Percentiles rank a stretch among this genome's conserved stretches.
These are phyloP conservation scores for Coccinonectria pachysandricola DNA, from an alignment of 2,329 filamentous ascomycete species.

Conservation along the genomic window DNA sequence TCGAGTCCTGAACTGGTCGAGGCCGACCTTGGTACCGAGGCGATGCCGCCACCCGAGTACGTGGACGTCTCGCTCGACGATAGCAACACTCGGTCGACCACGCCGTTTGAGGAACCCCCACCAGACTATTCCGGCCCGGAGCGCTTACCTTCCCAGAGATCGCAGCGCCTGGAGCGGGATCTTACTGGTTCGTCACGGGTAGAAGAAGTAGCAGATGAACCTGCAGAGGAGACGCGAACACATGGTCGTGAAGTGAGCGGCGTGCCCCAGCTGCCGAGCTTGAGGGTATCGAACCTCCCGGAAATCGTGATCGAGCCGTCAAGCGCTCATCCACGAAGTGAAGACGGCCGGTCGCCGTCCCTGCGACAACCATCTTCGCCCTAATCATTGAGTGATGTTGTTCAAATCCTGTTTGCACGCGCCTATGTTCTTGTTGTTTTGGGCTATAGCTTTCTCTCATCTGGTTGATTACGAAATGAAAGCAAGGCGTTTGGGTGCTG, in stretches of 20 bases:
- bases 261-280: conserved; percentile 40
- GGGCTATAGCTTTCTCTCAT: not conserved
- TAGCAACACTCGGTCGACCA: conserved; percentile 28
- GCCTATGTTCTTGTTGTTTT: conserved; percentile 1
- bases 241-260: conserved; percentile 26
- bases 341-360: conserved; percentile 5
- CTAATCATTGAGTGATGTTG: not conserved
- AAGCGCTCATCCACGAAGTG: conserved; percentile 17
- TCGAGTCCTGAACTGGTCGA: conserved; percentile 44
- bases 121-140: conserved; percentile 39
- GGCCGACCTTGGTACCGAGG: conserved; percentile 36
- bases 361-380: conserved; percentile 6
- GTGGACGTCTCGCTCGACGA: conserved; percentile 38
- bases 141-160: conserved; percentile 17
- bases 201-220: conserved; percentile 6
- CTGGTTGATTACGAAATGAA: too few relatives aligned
- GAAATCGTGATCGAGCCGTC: conserved; percentile 51
- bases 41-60: conserved; percentile 45
- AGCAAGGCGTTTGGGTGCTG: too few relatives aligned
- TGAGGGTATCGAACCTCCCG: conserved; percentile 39
- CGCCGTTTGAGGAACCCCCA: conserved; percentile 37
- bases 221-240: conserved; percentile 1
- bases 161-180: conserved; percentile 5
- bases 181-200: conserved; percentile 8
- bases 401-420: conserved; percentile 1